phyloP scores from a whole-genome alignment of 2,329 filamentous ascomycete species.

The Lasiodiplodia sp. region DNA sequence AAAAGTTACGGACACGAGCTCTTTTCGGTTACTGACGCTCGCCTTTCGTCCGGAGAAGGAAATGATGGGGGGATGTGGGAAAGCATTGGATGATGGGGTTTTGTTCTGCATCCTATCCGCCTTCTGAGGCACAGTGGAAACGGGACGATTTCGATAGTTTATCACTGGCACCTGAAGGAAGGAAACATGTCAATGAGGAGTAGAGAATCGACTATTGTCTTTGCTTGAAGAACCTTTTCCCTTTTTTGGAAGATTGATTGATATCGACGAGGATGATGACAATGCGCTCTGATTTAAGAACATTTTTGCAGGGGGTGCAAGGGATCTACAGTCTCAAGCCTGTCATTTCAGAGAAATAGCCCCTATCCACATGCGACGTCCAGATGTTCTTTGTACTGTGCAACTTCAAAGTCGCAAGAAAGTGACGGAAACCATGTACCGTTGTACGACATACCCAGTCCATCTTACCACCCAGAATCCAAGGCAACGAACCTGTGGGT shows the following conservation, averaged over 20 bases:
- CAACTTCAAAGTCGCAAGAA: no score
- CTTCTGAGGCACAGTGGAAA: neutral
- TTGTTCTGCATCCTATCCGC: neutral
- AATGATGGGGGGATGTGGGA: neutral
- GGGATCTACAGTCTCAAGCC: no score
- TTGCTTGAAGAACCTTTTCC: neutral
- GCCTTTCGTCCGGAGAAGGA: neutral
- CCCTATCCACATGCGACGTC: no score
- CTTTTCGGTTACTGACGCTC: slow-evolving; percentile 1
- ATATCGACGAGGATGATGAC: neutral
- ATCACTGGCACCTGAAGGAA: neutral
- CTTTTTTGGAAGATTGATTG: neutral
- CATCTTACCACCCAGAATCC: neutral
- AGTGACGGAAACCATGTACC: neutral
- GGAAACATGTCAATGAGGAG: neutral
- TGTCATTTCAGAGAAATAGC: no score
- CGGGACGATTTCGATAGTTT: neutral
- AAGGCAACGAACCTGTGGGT: neutral
- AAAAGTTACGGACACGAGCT: slow-evolving; percentile 24
- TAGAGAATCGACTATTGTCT: neutral
- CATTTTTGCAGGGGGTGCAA: neutral
- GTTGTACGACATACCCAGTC: neutral
- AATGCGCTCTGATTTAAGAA: neutral
- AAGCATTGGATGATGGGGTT: neutral
- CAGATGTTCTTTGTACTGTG: no score